Conservation (phyloP, 2,329 filamentous ascomycete genomes). For the Lomentospora prolificans region DNA sequence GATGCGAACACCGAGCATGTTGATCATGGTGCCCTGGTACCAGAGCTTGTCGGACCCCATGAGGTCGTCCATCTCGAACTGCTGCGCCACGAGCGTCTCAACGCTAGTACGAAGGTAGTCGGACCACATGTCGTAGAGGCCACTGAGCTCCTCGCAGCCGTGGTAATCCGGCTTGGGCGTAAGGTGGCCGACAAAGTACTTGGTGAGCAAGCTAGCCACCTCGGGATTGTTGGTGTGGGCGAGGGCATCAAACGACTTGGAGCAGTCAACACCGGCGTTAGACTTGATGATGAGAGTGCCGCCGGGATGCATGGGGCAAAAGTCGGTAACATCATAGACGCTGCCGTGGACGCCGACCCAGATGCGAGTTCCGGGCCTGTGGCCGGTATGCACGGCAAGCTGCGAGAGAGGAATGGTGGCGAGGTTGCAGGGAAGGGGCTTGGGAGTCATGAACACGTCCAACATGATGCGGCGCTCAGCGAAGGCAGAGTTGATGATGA, state of each 20-base stretch:
- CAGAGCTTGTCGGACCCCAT: conserved; percentile 34
- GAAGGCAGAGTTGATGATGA: conserved; percentile 41
- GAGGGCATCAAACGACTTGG: conserved; percentile 41
- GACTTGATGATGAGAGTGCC: conserved; percentile 43
- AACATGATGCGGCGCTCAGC: conserved; percentile 47
- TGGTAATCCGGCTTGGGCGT: conserved; percentile 39
- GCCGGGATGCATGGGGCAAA: conserved; percentile 42
- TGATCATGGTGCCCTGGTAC: conserved; percentile 35
- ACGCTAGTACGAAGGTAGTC: conserved; percentile 37
- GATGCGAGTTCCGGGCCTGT: conserved; percentile 33
- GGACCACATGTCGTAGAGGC: conserved; percentile 39
- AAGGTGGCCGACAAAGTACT: conserved; percentile 43
- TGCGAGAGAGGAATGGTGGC: conserved; percentile 39
- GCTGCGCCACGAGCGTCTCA: conserved; percentile 41
- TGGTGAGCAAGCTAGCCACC: conserved; percentile 40
- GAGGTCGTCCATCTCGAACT: conserved; percentile 43
- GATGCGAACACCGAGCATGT: conserved; percentile 37
- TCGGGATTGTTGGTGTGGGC: conserved; percentile 46
- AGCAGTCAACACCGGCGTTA: conserved; percentile 44
- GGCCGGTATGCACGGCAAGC: conserved; percentile 40
- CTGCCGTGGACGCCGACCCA: conserved; percentile 44
- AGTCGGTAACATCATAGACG: conserved; percentile 44
- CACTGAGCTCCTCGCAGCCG: conserved; percentile 29
- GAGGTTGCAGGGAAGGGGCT: conserved; percentile 38
- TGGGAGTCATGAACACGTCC: conserved; percentile 47